Evolutionary conservation across 2,329 filamentous ascomycete species (phyloP).

Genomic region (Dactylellina drechsleri): DNA sequence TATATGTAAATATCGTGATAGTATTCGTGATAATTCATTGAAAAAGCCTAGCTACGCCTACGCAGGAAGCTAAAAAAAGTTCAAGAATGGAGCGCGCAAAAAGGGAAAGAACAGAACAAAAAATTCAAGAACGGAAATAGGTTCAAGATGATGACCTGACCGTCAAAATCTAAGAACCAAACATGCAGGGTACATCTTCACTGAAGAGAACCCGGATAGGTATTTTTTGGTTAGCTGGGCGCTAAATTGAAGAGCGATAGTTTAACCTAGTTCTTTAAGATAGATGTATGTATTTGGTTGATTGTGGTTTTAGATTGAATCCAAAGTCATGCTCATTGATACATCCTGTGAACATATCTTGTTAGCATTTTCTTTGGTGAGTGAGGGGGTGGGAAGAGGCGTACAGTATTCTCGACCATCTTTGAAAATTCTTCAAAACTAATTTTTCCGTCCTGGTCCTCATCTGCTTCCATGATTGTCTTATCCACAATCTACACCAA

Average conservation of each 20-base stretch:
- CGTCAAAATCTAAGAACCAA: neutral
- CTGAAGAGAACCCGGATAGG: conserved; percentile 1
- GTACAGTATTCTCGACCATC: conserved; percentile 94
- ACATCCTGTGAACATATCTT: conserved; percentile 64
- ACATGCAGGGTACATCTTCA: conserved; percentile 6
- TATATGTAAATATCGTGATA: neutral
- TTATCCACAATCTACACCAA: conserved; percentile 85
- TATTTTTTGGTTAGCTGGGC: neutral
- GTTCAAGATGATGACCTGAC: neutral
- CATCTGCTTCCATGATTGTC: conserved; percentile 99
- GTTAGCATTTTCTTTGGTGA: conserved; percentile 22
- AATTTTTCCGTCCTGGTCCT: conserved; percentile 95
- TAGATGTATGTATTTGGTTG: conserved; percentile 1
- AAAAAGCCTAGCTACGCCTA: conserved; percentile 52
- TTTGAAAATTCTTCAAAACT: conserved; percentile 98
- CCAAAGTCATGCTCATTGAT: conserved; percentile 78
- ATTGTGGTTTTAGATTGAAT: conserved; percentile 61
- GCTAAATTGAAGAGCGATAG: neutral
- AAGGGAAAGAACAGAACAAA: neutral
- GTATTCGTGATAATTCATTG: conserved; percentile 37
- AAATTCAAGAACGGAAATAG: neutral
- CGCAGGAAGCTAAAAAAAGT: conserved; percentile 32
- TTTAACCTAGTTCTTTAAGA: neutral
- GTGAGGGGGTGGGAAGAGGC: conserved; percentile 60
- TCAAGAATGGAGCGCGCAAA: conserved; percentile 8